Evolutionary conservation across 305 asterid genomes (phyloP).

Genomic region (Petunia hybrid): DNA sequence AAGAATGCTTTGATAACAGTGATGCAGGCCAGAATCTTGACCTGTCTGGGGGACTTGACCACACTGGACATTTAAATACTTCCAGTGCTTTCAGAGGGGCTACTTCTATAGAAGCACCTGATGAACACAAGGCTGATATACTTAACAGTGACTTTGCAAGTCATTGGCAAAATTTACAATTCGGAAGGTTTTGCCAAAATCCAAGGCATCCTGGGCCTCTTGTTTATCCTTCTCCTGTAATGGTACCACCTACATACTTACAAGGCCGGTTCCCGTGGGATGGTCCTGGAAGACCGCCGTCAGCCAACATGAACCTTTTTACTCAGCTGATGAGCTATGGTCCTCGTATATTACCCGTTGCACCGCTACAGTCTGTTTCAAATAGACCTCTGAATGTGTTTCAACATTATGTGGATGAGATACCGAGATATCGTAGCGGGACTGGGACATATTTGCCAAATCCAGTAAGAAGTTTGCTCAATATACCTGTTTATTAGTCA

Average conservation of each 20-base stretch:
- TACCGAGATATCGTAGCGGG: slow-evolving; percentile 92
- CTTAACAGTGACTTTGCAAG: slow-evolving; percentile 89
- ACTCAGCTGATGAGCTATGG: slow-evolving; percentile 72
- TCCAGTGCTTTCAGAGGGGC: slow-evolving; percentile 56
- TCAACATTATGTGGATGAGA: slow-evolving; percentile 69
- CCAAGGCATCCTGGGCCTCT: slow-evolving; percentile 64
- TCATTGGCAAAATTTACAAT: slow-evolving; percentile 91
- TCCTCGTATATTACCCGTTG: slow-evolving; percentile 69
- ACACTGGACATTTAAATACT: slow-evolving; percentile 56
- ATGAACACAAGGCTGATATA: slow-evolving; percentile 73
- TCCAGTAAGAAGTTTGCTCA: slow-evolving; percentile 66
- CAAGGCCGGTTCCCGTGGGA: slow-evolving; percentile 84
- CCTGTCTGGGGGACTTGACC: slow-evolving; percentile 56
- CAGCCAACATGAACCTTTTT: slow-evolving; percentile 61
- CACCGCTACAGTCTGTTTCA: slow-evolving; percentile 70
- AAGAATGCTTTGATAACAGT: slow-evolving; percentile 50
- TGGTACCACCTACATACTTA: slow-evolving; percentile 89
- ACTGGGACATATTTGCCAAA: slow-evolving; percentile 98
- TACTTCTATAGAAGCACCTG: slow-evolving; percentile 50
- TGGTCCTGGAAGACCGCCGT: slow-evolving; percentile 78
- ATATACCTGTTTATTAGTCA: slow-evolving; percentile 9
- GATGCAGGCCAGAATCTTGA: slow-evolving; percentile 56
- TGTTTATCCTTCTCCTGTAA: slow-evolving; percentile 72
- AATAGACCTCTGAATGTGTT: slow-evolving; percentile 68
- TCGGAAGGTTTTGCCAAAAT: slow-evolving; percentile 90